A percentile compares a stretch with the other conserved stretches of the same genome.
phyloP scores from a whole-genome alignment of 768 basidiomycete species.

The Phlegmacium glaucopus region DNA sequence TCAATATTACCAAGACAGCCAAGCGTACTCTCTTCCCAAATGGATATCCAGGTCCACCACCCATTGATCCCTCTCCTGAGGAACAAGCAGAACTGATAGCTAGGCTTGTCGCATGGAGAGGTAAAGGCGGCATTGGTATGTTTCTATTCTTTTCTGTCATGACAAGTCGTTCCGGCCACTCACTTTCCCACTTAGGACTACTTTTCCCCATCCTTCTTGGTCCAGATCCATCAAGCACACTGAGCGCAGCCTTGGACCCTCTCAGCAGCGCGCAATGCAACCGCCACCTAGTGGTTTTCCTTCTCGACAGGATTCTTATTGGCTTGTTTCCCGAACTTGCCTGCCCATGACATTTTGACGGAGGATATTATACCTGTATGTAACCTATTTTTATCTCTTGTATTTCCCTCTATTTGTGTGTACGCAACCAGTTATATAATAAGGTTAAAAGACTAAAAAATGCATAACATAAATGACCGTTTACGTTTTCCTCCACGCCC shows the following conservation, averaged over 20 bases:
- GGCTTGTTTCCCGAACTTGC: constrained; percentile 77
- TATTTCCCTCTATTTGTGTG: too few relatives aligned
- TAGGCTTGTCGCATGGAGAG: constrained; percentile 36
- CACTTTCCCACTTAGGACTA: constrained; percentile 26
- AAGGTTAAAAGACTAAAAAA: too few relatives aligned
- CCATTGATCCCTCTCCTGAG: constrained; percentile 71
- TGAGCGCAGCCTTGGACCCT: constrained; percentile 56
- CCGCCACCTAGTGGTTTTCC: constrained; percentile 66
- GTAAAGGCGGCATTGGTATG: constrained; percentile 33
- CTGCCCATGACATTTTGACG: constrained; percentile 3
- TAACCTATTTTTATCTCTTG: not conserved
- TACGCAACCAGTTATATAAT: too few relatives aligned
- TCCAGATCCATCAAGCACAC: constrained; percentile 41
- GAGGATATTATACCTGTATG: not conserved
- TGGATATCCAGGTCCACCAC: constrained; percentile 77
- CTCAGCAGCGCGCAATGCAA: constrained; percentile 69
- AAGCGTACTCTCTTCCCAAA: constrained; percentile 83
- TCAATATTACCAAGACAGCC: constrained; percentile 48
- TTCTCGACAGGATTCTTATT: constrained; percentile 72
- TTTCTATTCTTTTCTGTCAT: constrained; percentile 2
- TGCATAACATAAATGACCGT: too few relatives aligned
- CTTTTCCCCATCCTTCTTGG: constrained; percentile 55
- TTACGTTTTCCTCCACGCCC: too few relatives aligned
- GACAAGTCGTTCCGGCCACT: not conserved
- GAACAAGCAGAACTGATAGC: constrained; percentile 65